Evolutionary conservation across 441 rosid species (phyloP), one percentile per base, ranked within the genome.

Genomic region (Eruca vesicaria): DNA sequence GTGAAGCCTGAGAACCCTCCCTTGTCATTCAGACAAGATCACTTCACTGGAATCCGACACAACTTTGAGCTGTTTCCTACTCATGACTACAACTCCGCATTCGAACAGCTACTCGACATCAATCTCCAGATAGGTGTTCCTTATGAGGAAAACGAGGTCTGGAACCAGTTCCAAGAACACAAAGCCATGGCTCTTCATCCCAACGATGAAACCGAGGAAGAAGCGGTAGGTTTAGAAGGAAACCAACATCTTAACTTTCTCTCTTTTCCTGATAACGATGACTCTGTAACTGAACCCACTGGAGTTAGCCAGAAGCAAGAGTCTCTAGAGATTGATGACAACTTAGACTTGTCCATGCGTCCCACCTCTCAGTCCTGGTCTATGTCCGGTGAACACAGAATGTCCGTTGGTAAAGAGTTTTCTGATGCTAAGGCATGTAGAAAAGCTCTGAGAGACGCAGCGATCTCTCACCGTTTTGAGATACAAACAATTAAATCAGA

Each of bases 401-500:
- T 86, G 65, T 16, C 61, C 18, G 82, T 86, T 12, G 89, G 89
- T 36, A 82, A 69, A 72, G 84, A 86, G 66, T 86, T 86, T 61
- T 72, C 86, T 67, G 84, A 86, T 68, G 89, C 81, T 55, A 77
- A 79, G 58, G 84, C 84, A 43, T 86, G 89, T 63, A 81, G 89
- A 29, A 84, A 82, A 82, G 89, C 86, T 38, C 52, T 86, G 62
- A 84, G 87, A 76, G 80, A 85, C 57, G 76, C 85, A 15, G 91
- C 89, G 6, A 85, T 87, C 58, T 85, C 83, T 36, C 84, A 66
- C 29, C 84, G 82, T 52, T 86, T 84, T 73, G 89, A 86, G 79
- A 81, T 86, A 28, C 86, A 82, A 29, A 86, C 85, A 1, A 56
- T 86, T 9, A 86, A 86, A 74, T 86, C 89, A 19, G 89, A 86